Conservation (phyloP, 2,329 filamentous ascomycete species). For the Penicillium palitans region DNA sequence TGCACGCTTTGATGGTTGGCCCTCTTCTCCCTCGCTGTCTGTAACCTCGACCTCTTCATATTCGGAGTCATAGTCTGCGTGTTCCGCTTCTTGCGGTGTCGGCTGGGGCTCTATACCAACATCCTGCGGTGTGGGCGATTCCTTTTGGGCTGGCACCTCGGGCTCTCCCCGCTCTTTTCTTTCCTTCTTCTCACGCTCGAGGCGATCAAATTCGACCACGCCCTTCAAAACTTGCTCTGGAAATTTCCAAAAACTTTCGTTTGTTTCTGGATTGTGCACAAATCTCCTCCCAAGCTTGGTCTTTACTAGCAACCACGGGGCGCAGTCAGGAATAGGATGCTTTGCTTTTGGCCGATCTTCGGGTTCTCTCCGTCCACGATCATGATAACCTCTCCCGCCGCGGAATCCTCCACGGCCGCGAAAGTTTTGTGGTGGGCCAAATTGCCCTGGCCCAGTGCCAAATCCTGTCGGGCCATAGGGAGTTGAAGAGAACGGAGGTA, state of each 20-base stretch:
- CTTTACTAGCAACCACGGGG: constrained; percentile 88
- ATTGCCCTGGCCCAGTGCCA: constrained; percentile 13
- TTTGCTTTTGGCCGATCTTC: constrained; percentile 79
- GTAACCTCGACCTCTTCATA: constrained; percentile 78
- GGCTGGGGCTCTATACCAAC: constrained; percentile 24
- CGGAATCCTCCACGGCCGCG: constrained; percentile 49
- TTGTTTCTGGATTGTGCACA: constrained; percentile 81
- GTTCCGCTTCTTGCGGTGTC: constrained; percentile 41
- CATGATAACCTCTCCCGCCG: constrained; percentile 57
- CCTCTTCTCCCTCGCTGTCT: constrained; percentile 54
- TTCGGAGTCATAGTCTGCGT: constrained; percentile 62
- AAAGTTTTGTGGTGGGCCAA: constrained; percentile 34
- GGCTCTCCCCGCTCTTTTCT: constrained; percentile 48
- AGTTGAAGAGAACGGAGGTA: constrained; percentile 40
- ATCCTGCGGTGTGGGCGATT: constrained; percentile 13
- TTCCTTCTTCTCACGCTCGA: constrained; percentile 70
- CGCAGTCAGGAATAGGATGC: constrained; percentile 73
- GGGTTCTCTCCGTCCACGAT: constrained; percentile 66
- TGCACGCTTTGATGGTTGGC: constrained; percentile 54
- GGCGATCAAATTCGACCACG: constrained; percentile 64
- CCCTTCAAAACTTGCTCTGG: constrained; percentile 81
- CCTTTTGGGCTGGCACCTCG: constrained; percentile 21
- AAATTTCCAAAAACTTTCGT: constrained; percentile 93
- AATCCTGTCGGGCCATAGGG: constrained; percentile 34
- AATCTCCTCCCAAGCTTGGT: constrained; percentile 89